Evolutionary conservation across 345 rosid genomes (phyloP).

Genomic region (Hibiscus tridactylites): DNA sequence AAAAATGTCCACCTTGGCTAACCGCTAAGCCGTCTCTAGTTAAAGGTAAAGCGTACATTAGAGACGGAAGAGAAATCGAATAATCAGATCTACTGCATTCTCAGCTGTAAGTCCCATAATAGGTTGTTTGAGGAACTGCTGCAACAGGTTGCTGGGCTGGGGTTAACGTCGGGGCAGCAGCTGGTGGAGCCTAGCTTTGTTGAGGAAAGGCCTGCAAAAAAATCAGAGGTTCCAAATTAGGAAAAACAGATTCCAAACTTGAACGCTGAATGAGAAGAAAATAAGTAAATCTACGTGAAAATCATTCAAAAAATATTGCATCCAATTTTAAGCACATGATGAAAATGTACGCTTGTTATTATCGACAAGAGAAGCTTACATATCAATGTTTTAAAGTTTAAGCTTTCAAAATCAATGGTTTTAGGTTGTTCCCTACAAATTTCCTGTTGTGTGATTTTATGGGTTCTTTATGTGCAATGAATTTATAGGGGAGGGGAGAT

Average conservation of each 20-base stretch:
- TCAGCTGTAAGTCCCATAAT: conserved; percentile 55
- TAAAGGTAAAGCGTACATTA: background rate
- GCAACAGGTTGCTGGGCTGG: conserved; percentile 49
- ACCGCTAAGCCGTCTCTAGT: background rate
- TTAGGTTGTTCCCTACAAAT: too few relatives aligned
- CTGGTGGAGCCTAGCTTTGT: conserved; percentile 57
- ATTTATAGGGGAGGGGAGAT: too few relatives aligned
- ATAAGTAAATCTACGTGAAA: background rate
- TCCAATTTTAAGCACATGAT: background rate
- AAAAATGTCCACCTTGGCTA: background rate
- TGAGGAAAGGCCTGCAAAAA: conserved; percentile 40
- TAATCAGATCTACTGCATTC: background rate
- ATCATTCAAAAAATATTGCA: background rate
- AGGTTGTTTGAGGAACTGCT: conserved; percentile 47
- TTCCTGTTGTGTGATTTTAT: too few relatives aligned
- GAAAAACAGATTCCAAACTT: background rate
- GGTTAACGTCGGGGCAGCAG: conserved; percentile 34
- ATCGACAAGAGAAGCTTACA: background rate
- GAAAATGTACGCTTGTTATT: too few relatives aligned
- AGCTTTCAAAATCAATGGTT: too few relatives aligned
- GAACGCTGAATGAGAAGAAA: background rate
- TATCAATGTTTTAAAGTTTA: background rate
- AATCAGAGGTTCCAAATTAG: too few relatives aligned
- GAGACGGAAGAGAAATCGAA: background rate
- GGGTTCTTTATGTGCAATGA: too few relatives aligned